Conservation (phyloP, 2,329 filamentous ascomycete genomes). For the Penicillium sp. region DNA sequence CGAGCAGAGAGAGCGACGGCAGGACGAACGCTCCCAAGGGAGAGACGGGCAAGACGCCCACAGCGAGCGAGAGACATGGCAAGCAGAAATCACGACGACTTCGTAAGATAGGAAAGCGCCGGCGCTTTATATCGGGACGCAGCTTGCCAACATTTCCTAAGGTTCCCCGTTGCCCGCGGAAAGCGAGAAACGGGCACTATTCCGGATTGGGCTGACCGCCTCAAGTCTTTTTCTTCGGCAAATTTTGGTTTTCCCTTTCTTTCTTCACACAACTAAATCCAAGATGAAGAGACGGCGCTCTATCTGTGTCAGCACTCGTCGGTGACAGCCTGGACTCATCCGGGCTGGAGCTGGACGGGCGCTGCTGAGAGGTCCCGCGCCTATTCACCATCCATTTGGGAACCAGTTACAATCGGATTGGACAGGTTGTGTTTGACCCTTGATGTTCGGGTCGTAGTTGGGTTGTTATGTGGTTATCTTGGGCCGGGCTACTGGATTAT, state of each 20-base stretch:
- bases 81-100: constrained; percentile 11
- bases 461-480: no score
- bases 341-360: constrained; percentile 31
- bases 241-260: constrained; percentile 17
- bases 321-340: constrained; percentile 20
- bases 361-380: constrained; percentile 37
- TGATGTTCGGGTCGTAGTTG: not conserved
- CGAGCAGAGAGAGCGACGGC: constrained; percentile 18
- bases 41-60: constrained; percentile 31
- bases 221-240: constrained; percentile 22
- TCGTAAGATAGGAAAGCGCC: constrained; percentile 20
- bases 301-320: constrained; percentile 36
- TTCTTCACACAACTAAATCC: constrained; percentile 41
- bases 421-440: constrained; percentile 25
- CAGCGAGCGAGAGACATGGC: constrained; percentile 37
- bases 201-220: constrained; percentile 16
- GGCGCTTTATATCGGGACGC: constrained; percentile 18
- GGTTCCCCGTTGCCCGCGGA: constrained; percentile 36
- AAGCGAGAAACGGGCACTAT: constrained; percentile 28
- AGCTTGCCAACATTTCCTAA: constrained; percentile 13
- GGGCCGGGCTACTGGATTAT: not conserved
- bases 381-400: constrained; percentile 34
- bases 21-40: constrained; percentile 25
- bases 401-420: constrained; percentile 35
- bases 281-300: constrained; percentile 38